Percentiles rank a stretch among this genome's conserved stretches.
phyloP scores from a whole-genome alignment of 495 filamentous ascomycete genomes.

The Penicillium argentinense region DNA sequence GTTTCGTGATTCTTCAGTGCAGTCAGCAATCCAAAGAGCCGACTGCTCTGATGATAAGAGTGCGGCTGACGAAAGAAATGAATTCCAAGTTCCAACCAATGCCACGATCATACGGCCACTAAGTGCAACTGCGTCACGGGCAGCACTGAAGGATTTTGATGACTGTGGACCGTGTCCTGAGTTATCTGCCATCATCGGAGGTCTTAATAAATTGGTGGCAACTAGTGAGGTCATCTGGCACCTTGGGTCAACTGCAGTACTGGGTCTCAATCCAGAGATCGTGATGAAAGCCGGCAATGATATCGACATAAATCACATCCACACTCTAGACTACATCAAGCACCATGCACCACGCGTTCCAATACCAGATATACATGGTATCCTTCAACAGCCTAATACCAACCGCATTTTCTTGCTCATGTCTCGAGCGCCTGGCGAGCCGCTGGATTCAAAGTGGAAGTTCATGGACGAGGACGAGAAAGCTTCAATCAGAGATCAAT shows the following conservation, averaged over 20 bases:
- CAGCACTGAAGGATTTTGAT: conserved; percentile 17
- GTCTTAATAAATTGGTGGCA: conserved; percentile 18
- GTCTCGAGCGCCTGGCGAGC: conserved; percentile 9
- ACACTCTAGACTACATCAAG: conserved; percentile 12
- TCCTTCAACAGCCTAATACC: conserved; percentile 9
- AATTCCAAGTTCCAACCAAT: conserved; percentile 30
- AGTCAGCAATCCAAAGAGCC: background rate
- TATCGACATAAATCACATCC: conserved; percentile 7
- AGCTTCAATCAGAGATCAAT: conserved; percentile 11
- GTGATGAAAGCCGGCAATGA: conserved; percentile 12
- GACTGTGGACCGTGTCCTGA: background rate
- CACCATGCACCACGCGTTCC: conserved; percentile 5
- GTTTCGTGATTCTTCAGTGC: conserved; percentile 7
- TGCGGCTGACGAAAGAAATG: conserved; percentile 20
- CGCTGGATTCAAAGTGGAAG: conserved; percentile 11
- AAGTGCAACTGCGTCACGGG: conserved; percentile 22
- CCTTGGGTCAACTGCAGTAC: conserved; percentile 29
- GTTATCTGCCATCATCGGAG: conserved; percentile 21
- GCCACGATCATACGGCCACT: conserved; percentile 22
- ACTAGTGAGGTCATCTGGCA: conserved; percentile 21
- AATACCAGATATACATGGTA: conserved; percentile 18
- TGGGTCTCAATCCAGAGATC: conserved; percentile 28
- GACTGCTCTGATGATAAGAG: background rate
- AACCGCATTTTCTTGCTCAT: conserved; percentile 18
- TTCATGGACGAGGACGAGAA: conserved; percentile 9